Evolutionary conservation across 169 alveolate genomes (phyloP).

Genomic region (Plasmodium inui): DNA sequence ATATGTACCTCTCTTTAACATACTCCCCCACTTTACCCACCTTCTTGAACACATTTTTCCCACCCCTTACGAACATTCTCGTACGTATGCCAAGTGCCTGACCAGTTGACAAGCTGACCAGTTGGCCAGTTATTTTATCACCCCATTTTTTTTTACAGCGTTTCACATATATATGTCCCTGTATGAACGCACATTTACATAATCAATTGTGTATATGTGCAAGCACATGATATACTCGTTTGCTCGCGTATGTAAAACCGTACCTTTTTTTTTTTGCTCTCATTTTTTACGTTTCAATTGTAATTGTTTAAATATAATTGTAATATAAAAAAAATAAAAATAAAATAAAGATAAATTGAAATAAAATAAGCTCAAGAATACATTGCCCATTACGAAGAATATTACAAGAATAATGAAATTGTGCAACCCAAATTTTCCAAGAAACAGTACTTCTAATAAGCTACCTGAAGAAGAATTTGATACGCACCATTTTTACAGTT

Average conservation of each 20-base stretch:
- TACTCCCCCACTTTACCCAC: not conserved
- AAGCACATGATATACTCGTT: not conserved
- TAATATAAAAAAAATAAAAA: conserved; percentile 1
- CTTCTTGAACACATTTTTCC: not conserved
- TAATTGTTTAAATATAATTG: conserved; percentile 28
- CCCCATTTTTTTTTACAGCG: not conserved
- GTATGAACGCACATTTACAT: not conserved
- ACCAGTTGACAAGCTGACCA: not conserved
- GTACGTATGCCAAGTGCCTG: not conserved
- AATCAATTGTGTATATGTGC: not conserved
- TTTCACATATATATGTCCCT: not conserved
- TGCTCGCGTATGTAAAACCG: not conserved
- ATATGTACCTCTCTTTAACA: not conserved
- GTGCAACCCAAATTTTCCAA: not conserved
- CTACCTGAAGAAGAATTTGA: not conserved
- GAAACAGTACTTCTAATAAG: not conserved
- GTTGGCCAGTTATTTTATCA: not conserved
- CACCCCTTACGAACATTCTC: not conserved
- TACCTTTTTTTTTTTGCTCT: conserved; percentile 3
- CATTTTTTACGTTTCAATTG: conserved; percentile 36
- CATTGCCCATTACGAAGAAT: not conserved
- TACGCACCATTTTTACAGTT: not conserved
- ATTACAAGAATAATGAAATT: conserved; percentile 13
- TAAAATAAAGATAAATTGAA: not conserved
- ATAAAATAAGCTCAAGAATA: not conserved